phyloP scores from a whole-genome alignment of 306 rosid genomes.

The Malus sylvestris region DNA sequence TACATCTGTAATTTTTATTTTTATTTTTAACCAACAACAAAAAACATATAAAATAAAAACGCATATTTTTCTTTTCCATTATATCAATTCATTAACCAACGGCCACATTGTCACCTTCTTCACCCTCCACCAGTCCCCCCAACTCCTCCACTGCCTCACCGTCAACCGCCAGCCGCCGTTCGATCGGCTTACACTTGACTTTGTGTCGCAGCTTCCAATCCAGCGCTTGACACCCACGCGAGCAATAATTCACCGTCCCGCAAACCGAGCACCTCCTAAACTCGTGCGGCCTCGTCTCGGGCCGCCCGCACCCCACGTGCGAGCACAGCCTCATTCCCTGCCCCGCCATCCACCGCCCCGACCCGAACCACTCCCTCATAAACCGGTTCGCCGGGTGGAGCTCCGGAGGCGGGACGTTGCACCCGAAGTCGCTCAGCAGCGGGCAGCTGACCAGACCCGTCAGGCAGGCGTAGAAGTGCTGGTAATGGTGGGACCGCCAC shows the following conservation, averaged over 20 bases:
- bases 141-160: neutral
- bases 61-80: neutral
- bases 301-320: slow-evolving; percentile 68
- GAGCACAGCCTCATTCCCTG: slow-evolving; percentile 52
- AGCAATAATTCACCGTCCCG: slow-evolving; percentile 72
- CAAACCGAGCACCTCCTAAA: slow-evolving; percentile 85
- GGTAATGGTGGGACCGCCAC: slow-evolving; percentile 23
- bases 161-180: slow-evolving; percentile 15
- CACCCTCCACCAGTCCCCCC: neutral
- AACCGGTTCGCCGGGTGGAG: slow-evolving; percentile 60
- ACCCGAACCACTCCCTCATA: slow-evolving; percentile 65
- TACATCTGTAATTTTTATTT: neutral
- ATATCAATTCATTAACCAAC: neutral
- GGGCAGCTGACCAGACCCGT: slow-evolving; percentile 23
- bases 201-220: slow-evolving; percentile 82
- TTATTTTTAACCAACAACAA: neutral
- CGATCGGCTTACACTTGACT: slow-evolving; percentile 40
- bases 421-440: slow-evolving; percentile 49
- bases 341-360: slow-evolving; percentile 18
- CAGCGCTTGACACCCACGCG: slow-evolving; percentile 81
- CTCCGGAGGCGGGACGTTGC: slow-evolving; percentile 38
- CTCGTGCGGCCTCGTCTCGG: slow-evolving; percentile 78
- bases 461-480: slow-evolving; percentile 8
- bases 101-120: neutral
- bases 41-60: neutral